Base-by-base conservation (phyloP, 495 filamentous ascomycete species). In the Xylaria intraflava region DNA sequence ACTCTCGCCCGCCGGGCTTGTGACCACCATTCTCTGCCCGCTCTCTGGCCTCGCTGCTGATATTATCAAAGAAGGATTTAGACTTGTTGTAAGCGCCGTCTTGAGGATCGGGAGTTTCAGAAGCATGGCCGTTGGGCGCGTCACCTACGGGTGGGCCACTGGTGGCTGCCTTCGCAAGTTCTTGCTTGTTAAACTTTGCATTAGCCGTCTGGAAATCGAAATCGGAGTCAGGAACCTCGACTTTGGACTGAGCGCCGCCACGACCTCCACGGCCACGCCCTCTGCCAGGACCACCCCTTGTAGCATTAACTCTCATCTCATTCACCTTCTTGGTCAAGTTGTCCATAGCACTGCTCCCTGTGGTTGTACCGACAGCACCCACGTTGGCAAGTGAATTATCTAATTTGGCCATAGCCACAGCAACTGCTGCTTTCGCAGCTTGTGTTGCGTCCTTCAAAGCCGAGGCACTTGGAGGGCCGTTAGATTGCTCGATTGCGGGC, bases 111-210 rank as follows among this genome's bases (percentile, higher is more conserved):
- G 69, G 58, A 9, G 52, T 24, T 8, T 65, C 61, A 11, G 55
- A 45, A 5, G 56, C 52, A 14, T 69, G 62, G 6, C 67, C 61
- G 29, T 73, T 72, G 6, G 73, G 70, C 8, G 69, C 72, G 40
- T 87, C 86, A 6, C 65, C 68, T n/a, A 84, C 58, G 2, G 89
- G 85, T 10, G 85, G 83, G 10, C 88, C 86, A 41, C 88, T 85
- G 67, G 91, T 88, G 6, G 89, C 90, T 66, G 95, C 90, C 71
- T 95, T 96, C 16, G 88, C 86, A 29, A 96, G 70, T 62, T 96
- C 90, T 60, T 95, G 85, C 72, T 99, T 99, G 76, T 94, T 97
- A 75, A 99, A 97, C 67, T 95, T 96, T 14, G 90, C 90, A 63
- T 99, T 99, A 43, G 92, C 80, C 8, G 82, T 82, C 57, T 86